Evolutionary conservation across 805 yeast species (phyloP).

Genomic region (Wickerhamomyces pijperi): DNA sequence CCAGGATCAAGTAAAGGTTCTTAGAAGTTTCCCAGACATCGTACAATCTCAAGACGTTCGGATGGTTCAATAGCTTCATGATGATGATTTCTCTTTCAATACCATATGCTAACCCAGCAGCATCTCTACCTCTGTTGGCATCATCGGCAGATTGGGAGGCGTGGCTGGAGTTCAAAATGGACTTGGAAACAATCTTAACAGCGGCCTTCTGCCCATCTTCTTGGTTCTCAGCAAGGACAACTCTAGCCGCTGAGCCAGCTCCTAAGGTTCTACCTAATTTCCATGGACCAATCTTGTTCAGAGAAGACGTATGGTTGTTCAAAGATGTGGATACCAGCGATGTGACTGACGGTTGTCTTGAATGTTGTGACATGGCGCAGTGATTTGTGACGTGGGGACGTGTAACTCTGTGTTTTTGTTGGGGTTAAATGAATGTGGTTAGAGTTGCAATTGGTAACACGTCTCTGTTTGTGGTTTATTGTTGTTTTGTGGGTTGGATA

Average conservation of each 20-base stretch:
- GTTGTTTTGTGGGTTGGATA: too few species aligned
- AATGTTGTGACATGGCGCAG: conserved; percentile 18
- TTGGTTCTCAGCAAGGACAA: conserved; percentile 60
- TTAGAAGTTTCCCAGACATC: conserved; percentile 98
- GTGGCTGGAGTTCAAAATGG: conserved; percentile 27
- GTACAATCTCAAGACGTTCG: conserved; percentile 84
- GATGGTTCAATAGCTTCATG: conserved; percentile 90
- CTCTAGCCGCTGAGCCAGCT: conserved; percentile 76
- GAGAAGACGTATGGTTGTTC: conserved; percentile 28
- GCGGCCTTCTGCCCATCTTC: conserved; percentile 70
- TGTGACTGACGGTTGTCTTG: conserved; percentile 52
- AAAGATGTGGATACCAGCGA: conserved; percentile 37
- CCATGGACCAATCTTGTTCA: conserved; percentile 67
- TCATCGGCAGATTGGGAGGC: conserved; percentile 20
- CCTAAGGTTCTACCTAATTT: conserved; percentile 69
- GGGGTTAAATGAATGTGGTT: too few species aligned
- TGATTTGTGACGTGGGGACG: too few species aligned
- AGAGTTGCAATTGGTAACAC: too few species aligned
- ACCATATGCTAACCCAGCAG: conserved; percentile 79
- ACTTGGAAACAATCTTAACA: conserved; percentile 70
- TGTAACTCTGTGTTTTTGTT: too few species aligned
- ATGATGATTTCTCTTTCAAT: conserved; percentile 95
- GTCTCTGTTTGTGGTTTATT: too few species aligned
- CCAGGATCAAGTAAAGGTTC: conserved; percentile 69
- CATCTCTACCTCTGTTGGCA: conserved; percentile 25